These are phyloP conservation scores for Cordyceps fumosorosea DNA, from an alignment of 2,329 filamentous ascomycete genomes.

Conservation along the genomic window DNA sequence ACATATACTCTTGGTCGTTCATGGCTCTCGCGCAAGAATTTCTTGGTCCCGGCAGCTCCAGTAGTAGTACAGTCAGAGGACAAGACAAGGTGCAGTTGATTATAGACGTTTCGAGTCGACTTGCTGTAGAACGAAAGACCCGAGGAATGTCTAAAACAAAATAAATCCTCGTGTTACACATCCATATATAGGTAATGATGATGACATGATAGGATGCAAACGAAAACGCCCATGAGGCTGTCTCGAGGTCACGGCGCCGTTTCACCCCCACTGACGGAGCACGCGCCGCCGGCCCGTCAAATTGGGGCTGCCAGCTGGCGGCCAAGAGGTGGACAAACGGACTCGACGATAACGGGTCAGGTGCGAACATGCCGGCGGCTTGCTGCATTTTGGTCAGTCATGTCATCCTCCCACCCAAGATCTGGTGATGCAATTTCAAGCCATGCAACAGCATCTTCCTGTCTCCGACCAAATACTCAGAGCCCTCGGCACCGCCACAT, in stretches of 20 bases:
- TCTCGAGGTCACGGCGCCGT: not conserved
- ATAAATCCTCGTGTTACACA: not conserved
- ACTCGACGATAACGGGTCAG: not conserved
- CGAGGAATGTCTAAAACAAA: no score
- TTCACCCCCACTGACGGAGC: not conserved
- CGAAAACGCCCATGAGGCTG: not conserved
- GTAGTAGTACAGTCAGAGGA: no score
- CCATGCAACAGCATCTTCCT: not conserved
- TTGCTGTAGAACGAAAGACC: no score
- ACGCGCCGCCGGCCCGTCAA: slow-evolving; percentile 1
- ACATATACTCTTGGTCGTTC: no score
- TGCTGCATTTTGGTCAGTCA: not conserved
- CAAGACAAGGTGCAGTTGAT: no score
- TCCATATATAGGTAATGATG: not conserved
- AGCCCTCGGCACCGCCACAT: no score
- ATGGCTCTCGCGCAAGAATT: no score
- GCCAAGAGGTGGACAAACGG: not conserved
- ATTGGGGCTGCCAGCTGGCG: slow-evolving; percentile 5
- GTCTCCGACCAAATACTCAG: not conserved
- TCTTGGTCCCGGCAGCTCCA: no score
- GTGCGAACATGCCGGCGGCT: not conserved
- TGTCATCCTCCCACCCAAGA: not conserved
- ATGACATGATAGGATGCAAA: not conserved
- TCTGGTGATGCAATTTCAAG: not conserved
- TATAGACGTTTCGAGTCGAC: no score